phyloP scores from a whole-genome alignment of 768 basidiomycete genomes.

The Collybiopsis confluens region DNA sequence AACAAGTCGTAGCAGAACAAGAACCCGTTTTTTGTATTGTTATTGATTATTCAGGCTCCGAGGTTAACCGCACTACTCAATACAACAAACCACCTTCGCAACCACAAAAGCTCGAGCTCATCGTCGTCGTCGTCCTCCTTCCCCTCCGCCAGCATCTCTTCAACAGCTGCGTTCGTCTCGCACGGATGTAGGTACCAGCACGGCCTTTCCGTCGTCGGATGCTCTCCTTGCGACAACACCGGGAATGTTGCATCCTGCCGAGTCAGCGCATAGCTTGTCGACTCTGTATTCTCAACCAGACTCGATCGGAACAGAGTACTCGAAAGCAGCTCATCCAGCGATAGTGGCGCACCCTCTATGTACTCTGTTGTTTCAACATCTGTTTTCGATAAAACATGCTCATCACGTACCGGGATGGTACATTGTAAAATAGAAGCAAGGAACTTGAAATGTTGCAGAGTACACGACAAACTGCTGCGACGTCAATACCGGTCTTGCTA shows the following conservation, averaged over 20 bases:
- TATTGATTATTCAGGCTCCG: constrained; percentile 16
- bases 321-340: constrained; percentile 49
- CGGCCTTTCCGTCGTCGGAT: constrained; percentile 68
- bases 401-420: constrained; percentile 64
- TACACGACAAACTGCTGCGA: constrained; percentile 68
- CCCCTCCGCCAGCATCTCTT: constrained; percentile 58
- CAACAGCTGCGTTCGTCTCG: constrained; percentile 60
- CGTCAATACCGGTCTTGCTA: constrained; percentile 28
- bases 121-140: constrained; percentile 25
- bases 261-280: constrained; percentile 52
- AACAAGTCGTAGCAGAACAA: background rate
- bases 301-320: constrained; percentile 57
- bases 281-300: constrained; percentile 37
- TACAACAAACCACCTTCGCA: constrained; percentile 79
- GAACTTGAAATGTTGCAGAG: constrained; percentile 77
- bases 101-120: constrained; percentile 38
- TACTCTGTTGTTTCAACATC: too few relatives aligned
- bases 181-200: constrained; percentile 92
- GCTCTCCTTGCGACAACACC: constrained; percentile 82
- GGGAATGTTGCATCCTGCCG: constrained; percentile 57
- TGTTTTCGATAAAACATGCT: too few relatives aligned
- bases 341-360: constrained; percentile 66
- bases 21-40: background rate
- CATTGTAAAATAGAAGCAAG: constrained; percentile 78
- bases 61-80: constrained; percentile 62